A percentile compares a stretch with the other conserved stretches of the same genome.
Conservation (phyloP, 2,329 filamentous ascomycete genomes). For the Aureobasidium sp. region DNA sequence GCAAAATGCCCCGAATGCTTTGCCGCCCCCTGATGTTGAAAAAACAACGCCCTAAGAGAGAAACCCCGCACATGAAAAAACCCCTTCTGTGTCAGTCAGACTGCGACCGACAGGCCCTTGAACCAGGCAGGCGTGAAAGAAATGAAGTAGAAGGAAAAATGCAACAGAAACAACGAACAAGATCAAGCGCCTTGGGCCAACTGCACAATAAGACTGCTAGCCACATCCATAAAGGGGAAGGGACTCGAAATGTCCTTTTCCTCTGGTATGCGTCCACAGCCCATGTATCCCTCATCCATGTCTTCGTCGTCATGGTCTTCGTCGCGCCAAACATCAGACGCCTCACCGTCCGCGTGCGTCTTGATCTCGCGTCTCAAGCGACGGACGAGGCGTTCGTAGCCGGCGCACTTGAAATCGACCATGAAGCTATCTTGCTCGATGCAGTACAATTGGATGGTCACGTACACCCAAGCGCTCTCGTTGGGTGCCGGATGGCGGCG, state of each 20-base stretch:
- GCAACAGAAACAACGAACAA: background rate
- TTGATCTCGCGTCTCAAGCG: constrained; percentile 33
- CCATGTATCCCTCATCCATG: constrained; percentile 35
- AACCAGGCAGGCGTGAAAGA: background rate
- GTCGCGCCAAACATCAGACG: constrained; percentile 26
- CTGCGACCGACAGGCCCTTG: background rate
- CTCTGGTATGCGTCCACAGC: constrained; percentile 51
- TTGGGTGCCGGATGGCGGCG: constrained; percentile 36
- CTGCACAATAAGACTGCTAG: constrained; percentile 86
- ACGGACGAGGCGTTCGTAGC: constrained; percentile 78
- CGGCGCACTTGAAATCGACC: constrained; percentile 97
- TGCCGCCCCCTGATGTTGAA: background rate
- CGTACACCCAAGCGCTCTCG: constrained; percentile 80
- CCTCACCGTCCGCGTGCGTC: constrained; percentile 26
- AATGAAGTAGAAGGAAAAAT: no score
- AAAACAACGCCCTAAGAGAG: background rate
- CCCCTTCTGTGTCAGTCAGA: background rate
- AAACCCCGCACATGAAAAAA: background rate
- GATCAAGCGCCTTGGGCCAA: constrained; percentile 67
- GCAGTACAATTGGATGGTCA: constrained; percentile 93
- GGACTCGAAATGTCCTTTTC: constrained; percentile 94
- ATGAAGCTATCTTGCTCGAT: constrained; percentile 90
- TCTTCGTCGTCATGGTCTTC: constrained; percentile 27
- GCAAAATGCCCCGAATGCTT: background rate
- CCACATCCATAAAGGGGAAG: constrained; percentile 92